Conservation (phyloP, 371 early-diverging fungal genomes). For the Mucor indicus region DNA sequence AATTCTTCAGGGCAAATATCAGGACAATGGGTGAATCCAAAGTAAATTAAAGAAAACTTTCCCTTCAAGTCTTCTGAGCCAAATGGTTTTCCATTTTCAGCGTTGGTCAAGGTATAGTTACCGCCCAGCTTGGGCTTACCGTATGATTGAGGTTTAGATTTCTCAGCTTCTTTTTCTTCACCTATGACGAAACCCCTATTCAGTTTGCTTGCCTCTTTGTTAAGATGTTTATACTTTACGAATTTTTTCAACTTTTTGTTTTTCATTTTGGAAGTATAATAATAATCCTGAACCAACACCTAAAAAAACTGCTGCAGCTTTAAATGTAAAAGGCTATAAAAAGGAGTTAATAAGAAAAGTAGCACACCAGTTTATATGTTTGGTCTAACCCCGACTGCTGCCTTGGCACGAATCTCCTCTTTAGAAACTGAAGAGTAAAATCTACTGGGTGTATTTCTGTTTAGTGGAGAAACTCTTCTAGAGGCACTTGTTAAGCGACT, state of each 20-base stretch:
- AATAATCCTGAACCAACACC: constrained; percentile 60
- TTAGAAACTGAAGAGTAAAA: constrained; percentile 6
- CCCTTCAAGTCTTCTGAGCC: constrained; percentile 62
- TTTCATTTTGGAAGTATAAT: constrained; percentile 62
- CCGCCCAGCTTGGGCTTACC: constrained; percentile 94
- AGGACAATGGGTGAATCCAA: constrained; percentile 98
- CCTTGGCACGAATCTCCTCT: constrained; percentile 16
- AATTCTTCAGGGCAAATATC: constrained; percentile 98
- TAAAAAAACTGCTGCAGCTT: constrained; percentile 52
- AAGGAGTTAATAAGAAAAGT: neutral
- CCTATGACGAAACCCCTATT: constrained; percentile 8
- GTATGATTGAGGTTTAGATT: constrained; percentile 31
- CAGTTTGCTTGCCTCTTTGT: neutral
- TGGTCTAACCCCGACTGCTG: constrained; percentile 23
- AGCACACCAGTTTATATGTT: too few species aligned
- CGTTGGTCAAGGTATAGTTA: constrained; percentile 84
- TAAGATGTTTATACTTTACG: constrained; percentile 27
- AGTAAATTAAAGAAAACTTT: constrained; percentile 86
- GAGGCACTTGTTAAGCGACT: too few species aligned
- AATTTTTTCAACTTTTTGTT: constrained; percentile 50
- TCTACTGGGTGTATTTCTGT: neutral
- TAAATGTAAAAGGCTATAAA: constrained; percentile 42
- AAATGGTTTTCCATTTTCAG: constrained; percentile 41
- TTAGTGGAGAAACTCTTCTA: too few species aligned
- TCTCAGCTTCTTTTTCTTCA: constrained; percentile 38